Evolutionary conservation across 2,329 filamentous ascomycete genomes (phyloP), one percentile per base, ranked within the genome.

Genomic region (Ceratocystis albifundus): DNA sequence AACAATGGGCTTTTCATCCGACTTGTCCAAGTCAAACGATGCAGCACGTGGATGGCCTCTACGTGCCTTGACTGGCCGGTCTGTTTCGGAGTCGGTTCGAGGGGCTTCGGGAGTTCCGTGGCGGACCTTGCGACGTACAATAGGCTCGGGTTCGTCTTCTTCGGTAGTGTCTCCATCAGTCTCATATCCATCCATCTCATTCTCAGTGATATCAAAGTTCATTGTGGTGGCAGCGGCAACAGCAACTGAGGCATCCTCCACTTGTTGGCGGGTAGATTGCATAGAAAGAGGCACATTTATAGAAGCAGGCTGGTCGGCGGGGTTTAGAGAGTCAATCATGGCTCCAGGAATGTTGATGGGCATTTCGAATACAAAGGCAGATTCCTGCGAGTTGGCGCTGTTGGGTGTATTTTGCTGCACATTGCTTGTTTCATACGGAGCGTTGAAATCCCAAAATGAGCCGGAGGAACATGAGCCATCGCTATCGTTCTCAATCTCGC

Each of bases 401-500:
- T 78, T 76, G 46, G 74, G 74, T 5, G 75, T 68, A 10, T 74
- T 73, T 59, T 73, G 57, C 81, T 80, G 0, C 75, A 77, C 44
- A 77, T 75, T 15, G 70, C 72, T 22, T 75, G 67, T 69, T 46
- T 71, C 74, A 62, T 79, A 77, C 28, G 80, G 78, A 67, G 80
- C 79, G 69, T 62, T 44, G 22, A 82, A 83, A 71, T 88, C 85
- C 85, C 85, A 88, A 71, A 83, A 87, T 1, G 83, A 84, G 50
- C 78, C 78, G 25, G 80, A 83, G 67, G 80, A 80, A 3, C 80
- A 84, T 0, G 80, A 82, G 68, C 84, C 82, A 62, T 80, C 79
- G n/a, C 77, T 77, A 69, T 89, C 85, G 69, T 83, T 80, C 72
- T 91, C 88, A 69, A 92, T 87, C 76, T 89, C 85, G 53, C 84